Conservation (phyloP, 23 red algal species). For the Cyanidiococcus yangmingshanensis region DNA sequence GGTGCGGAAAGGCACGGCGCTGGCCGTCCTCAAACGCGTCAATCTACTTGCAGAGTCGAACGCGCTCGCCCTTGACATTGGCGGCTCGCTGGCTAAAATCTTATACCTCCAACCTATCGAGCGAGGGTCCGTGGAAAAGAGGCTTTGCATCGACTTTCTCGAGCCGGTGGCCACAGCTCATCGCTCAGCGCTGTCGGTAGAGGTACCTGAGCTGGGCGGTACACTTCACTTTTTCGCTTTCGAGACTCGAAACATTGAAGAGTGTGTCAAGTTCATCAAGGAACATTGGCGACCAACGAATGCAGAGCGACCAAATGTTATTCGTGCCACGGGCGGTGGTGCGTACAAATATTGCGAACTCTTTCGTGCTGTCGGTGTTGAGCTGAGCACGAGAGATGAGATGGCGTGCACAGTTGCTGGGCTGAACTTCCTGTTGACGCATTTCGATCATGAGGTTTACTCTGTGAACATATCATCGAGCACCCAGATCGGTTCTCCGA, state of each 20-base stretch:
- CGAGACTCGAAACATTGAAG: conserved; percentile 75
- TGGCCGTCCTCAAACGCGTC: conserved; percentile 57
- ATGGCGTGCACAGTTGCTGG: conserved; percentile 86
- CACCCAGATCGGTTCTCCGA: conserved; percentile 8
- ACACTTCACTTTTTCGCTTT: conserved; percentile 87
- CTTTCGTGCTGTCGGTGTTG: conserved; percentile 65
- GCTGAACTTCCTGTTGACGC: conserved; percentile 74
- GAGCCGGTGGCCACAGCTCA: conserved; percentile 34
- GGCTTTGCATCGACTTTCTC: conserved; percentile 53
- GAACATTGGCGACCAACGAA: conserved; percentile 39
- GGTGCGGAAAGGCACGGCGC: conserved; percentile 55
- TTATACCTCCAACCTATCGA: conserved; percentile 69
- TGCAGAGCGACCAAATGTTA: background rate
- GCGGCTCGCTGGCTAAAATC: conserved; percentile 83
- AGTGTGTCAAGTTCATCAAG: conserved; percentile 65
- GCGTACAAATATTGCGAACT: conserved; percentile 72
- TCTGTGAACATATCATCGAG: conserved; percentile 10
- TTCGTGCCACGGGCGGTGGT: conserved; percentile 88
- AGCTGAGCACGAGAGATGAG: conserved; percentile 54
- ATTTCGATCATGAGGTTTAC: conserved; percentile 71
- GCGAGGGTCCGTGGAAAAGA: background rate
- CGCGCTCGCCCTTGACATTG: conserved; percentile 82
- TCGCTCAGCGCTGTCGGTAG: conserved; percentile 46
- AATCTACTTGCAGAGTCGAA: conserved; percentile 74
- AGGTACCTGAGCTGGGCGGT: conserved; percentile 56